These are phyloP conservation scores for Aspergillus sclerotialis DNA, from an alignment of 2,329 filamentous ascomycete genomes.

Conservation along the genomic window DNA sequence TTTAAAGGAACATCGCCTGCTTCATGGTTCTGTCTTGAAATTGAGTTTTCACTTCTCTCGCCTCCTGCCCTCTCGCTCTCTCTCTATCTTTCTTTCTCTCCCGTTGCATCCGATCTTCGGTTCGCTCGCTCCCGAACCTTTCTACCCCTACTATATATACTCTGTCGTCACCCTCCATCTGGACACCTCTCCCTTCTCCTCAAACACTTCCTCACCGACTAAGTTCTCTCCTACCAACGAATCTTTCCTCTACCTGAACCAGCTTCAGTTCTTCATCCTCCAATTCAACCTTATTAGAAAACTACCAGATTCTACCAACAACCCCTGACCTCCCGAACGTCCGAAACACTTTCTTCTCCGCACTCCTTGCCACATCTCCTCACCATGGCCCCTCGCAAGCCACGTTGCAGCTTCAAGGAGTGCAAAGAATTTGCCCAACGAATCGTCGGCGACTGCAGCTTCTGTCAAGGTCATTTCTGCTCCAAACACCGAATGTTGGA, in stretches of 20 bases:
- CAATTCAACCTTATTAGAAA: too few relatives aligned
- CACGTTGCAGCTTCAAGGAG: constrained; percentile 78
- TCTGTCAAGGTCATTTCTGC: constrained; percentile 91
- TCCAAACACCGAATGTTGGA: constrained; percentile 90
- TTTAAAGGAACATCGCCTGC: neutral
- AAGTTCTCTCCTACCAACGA: constrained; percentile 4
- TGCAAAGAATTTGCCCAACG: constrained; percentile 83
- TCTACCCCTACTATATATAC: constrained; percentile 3
- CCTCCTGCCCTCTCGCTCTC: constrained; percentile 4
- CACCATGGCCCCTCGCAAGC: constrained; percentile 47
- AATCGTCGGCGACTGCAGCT: constrained; percentile 92
- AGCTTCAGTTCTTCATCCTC: constrained; percentile 1
- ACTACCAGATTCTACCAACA: neutral
- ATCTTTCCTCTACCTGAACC: too few relatives aligned
- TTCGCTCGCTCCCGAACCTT: constrained; percentile 3
- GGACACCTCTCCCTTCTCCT: constrained; percentile 3
- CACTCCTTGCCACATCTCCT: constrained; percentile 3
- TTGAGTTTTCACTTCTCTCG: constrained; percentile 2
- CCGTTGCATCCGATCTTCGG: constrained; percentile 6
- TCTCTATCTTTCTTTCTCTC: constrained; percentile 5
- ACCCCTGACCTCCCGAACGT: constrained; percentile 1
- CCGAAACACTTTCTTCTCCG: constrained; percentile 3
- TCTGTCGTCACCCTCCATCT: constrained; percentile 1
- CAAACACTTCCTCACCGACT: constrained; percentile 4
- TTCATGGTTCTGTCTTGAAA: constrained; percentile 1